Evolutionary conservation across 352 stramenopile species (phyloP), one percentile per base, ranked within the genome.

Genomic region (Discostella stelligera): DNA sequence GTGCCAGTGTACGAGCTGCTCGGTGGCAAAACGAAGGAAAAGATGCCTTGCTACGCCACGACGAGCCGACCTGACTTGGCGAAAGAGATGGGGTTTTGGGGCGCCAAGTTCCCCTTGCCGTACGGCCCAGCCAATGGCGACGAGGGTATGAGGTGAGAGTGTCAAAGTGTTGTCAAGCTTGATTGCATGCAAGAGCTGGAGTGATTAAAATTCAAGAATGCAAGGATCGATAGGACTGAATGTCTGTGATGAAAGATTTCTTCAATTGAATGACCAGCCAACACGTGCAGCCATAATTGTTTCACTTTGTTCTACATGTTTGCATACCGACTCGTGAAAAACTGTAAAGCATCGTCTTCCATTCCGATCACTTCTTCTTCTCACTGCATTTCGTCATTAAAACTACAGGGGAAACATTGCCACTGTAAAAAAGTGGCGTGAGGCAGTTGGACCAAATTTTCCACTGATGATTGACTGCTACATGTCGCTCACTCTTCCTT

Each of bases 401-500:
- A 23, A 48, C 3, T 39, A 18, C 21, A 80, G 72, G 14, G 79
- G 86, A 72, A 89, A 89, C 44, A 81, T 89, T 58, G 70, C 77
- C 21, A 18, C 71, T 14, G 73, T 89, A 3, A 80, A 79, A 56
- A 80, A 87, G 52, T 86, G 77, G 80, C 67, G 83, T 58, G 77
- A 85, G 13, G 60, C 66, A 39, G 80, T 90, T 48, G 83, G 83
- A n/a, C 77, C 79, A 0, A 69, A 87, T 25, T 90, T 77, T 56
- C 80, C 83, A 23, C 56, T 90, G 0, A 83, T 86, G 79, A 86
- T 90, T 32, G 80, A 90, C 61, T 90, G 83, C 25, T 88, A 88
- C 58, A 88, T 88, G 80, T 77, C 73, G 5, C 70, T 90, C 21
- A 88, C 80, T 21, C 66, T 88, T 20, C 78, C 83, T 0, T 90